phyloP scores from a whole-genome alignment of 768 basidiomycete species.

The Chlorophyllum brunneum region DNA sequence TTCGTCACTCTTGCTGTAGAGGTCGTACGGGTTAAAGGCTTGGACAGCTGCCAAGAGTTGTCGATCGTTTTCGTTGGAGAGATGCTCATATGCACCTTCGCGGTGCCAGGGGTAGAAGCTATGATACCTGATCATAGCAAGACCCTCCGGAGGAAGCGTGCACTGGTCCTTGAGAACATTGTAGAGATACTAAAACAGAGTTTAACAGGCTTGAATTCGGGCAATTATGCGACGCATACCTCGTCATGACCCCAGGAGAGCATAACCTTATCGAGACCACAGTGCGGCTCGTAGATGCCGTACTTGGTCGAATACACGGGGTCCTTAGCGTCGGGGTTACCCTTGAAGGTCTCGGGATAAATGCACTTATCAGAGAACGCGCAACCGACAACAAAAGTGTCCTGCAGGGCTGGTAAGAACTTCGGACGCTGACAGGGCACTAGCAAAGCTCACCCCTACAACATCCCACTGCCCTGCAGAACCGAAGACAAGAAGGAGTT shows the following conservation, averaged over 20 bases:
- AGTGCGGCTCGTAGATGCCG: constrained; percentile 75
- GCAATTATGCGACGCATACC: constrained; percentile 31
- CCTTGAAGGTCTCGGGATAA: constrained; percentile 73
- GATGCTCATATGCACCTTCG: constrained; percentile 78
- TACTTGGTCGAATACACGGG: constrained; percentile 64
- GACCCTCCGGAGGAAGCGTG: constrained; percentile 71
- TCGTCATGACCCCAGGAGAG: constrained; percentile 92
- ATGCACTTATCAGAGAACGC: constrained; percentile 82
- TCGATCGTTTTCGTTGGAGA: constrained; percentile 69
- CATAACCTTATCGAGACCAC: constrained; percentile 86
- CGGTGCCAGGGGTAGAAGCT: constrained; percentile 97
- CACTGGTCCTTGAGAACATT: constrained; percentile 81
- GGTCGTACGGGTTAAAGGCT: constrained; percentile 92
- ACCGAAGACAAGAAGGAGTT: constrained; percentile 79
- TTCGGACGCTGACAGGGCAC: constrained; percentile 3
- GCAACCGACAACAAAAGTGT: constrained; percentile 74
- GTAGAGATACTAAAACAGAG: constrained; percentile 64
- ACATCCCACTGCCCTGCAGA: constrained; percentile 94
- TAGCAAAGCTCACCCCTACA: constrained; percentile 60
- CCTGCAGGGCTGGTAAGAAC: constrained; percentile 24
- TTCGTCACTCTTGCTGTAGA: constrained; percentile 86
- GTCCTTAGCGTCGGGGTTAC: constrained; percentile 67
- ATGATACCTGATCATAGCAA: constrained; percentile 93
- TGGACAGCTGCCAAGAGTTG: constrained; percentile 67
- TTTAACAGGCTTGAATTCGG: constrained; percentile 9